These are phyloP conservation scores for Ajuga chamaepitys DNA, from an alignment of 257 asterid genomes.

Conservation along the genomic window DNA sequence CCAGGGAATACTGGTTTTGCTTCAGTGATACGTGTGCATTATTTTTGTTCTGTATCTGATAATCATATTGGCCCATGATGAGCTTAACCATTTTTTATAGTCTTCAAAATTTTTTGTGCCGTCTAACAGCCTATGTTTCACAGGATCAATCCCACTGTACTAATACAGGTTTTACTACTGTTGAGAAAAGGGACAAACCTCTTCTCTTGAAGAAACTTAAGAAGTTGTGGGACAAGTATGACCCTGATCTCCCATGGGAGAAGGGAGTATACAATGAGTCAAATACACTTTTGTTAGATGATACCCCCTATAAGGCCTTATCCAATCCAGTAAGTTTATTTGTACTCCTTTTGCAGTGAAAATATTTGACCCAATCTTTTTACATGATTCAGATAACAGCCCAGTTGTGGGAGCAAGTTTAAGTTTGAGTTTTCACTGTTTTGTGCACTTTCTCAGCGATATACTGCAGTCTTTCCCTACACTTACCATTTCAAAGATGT, in stretches of 20 bases:
- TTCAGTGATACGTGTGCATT: neutral
- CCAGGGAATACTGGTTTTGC: neutral
- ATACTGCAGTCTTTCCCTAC: constrained; percentile 72
- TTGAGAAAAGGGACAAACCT: constrained; percentile 62
- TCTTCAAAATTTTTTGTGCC: neutral
- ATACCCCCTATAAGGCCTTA: constrained; percentile 75
- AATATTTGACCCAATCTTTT: neutral
- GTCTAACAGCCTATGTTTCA: constrained; percentile 7
- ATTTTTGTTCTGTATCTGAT: neutral
- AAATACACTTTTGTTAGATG: constrained; percentile 80
- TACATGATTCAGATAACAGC: constrained; percentile 8
- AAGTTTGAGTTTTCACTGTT: constrained; percentile 15
- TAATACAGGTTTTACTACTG: constrained; percentile 36
- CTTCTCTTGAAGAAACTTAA: constrained; percentile 66
- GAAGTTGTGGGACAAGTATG: constrained; percentile 67
- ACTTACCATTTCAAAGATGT: constrained; percentile 34
- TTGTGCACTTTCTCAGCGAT: constrained; percentile 36
- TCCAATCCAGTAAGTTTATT: constrained; percentile 65
- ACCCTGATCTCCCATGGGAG: constrained; percentile 75
- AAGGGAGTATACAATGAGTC: constrained; percentile 65
- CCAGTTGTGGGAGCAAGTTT: neutral
- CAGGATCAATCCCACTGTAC: constrained; percentile 93
- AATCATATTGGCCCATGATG: neutral
- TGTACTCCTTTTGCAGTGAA: neutral
- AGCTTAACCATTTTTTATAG: neutral